Evolutionary conservation across 2,329 filamentous ascomycete genomes (phyloP), one percentile per base, ranked within the genome.

Genomic region (Aureobasidium sp.): DNA sequence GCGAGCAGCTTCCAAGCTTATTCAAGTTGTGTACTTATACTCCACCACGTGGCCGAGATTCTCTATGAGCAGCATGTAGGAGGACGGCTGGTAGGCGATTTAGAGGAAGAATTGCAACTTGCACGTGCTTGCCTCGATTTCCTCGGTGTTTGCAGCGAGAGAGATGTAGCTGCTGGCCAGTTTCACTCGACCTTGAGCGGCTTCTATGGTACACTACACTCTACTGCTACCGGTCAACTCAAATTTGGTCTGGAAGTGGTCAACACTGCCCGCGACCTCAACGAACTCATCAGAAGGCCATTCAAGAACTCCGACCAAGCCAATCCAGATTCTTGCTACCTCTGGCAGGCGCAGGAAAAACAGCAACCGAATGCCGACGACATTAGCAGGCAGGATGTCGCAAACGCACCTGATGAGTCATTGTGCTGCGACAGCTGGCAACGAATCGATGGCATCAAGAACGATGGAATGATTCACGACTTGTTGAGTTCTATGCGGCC

Each of bases 1-100:
- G 10, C 11, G 34, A 3, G n/a, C 5, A 62, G 61, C 29, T 62
- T 62, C 25, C 61, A 62, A 51, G 44, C 61, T 7, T 58, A 62
- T n/a, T 58, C 50, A 29, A 57, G 50, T 21, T 62, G 61, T 32
- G 37, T 57, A 5, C n/a, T 62, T 0, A 36, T 62, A 39, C 37
- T 62, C n/a, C 47, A 50, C 30, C 16, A 50, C 11, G 39, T 45
- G 25, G 51, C 61, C 9, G 27, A 50, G 7, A 21, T 50, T 30
- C 25, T 58, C 1, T 51, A 36, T 30, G 51, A 55, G 32, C 51
- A 55, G 9, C 51, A 55, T 3, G 13, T 29, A 14, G 25, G 8
- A 32, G 37, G 29, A 42, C 27, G 39, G n/a, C n/a, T 8, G 3
- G 42, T 21, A 21, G 21, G 21, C 6, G n/a, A 32, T 13, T 3